Conservation (phyloP, 148 eudicot species). For the Rhododendron ovatum region DNA sequence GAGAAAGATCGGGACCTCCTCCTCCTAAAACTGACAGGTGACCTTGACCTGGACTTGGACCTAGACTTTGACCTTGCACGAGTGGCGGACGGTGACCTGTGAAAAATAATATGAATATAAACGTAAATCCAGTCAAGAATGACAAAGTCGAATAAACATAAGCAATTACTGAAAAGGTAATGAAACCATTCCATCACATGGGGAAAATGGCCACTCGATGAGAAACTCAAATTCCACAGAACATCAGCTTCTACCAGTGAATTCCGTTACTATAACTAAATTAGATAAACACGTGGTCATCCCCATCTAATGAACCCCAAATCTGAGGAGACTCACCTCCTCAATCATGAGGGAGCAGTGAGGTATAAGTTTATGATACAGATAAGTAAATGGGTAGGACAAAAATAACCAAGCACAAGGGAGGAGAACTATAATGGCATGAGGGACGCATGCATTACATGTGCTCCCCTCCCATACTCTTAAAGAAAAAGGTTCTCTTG, state of each 20-base stretch:
- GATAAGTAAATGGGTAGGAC: not conserved
- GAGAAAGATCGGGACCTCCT: constrained; percentile 71
- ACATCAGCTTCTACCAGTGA: not conserved
- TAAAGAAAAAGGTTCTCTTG: not conserved
- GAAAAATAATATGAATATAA: constrained; percentile 3
- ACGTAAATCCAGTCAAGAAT: not conserved
- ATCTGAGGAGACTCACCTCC: not conserved
- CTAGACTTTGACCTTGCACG: constrained; percentile 51
- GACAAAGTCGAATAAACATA: not conserved
- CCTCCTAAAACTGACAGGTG: constrained; percentile 44
- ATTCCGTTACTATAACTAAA: not conserved
- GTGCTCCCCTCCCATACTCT: not conserved
- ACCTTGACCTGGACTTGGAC: constrained; percentile 48
- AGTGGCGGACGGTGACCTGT: constrained; percentile 62
- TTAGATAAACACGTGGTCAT: not conserved
- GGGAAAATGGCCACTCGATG: not conserved
- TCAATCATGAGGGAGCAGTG: not conserved
- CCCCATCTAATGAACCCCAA: not conserved
- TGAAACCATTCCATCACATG: not conserved
- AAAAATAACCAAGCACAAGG: not conserved
- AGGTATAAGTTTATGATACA: not conserved
- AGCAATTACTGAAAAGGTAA: not conserved
- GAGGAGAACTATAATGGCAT: not conserved
- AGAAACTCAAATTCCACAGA: not conserved
- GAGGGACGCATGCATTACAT: not conserved